Conservation (phyloP, 352 stramenopile species). For the Halophytophthora polymorphica region DNA sequence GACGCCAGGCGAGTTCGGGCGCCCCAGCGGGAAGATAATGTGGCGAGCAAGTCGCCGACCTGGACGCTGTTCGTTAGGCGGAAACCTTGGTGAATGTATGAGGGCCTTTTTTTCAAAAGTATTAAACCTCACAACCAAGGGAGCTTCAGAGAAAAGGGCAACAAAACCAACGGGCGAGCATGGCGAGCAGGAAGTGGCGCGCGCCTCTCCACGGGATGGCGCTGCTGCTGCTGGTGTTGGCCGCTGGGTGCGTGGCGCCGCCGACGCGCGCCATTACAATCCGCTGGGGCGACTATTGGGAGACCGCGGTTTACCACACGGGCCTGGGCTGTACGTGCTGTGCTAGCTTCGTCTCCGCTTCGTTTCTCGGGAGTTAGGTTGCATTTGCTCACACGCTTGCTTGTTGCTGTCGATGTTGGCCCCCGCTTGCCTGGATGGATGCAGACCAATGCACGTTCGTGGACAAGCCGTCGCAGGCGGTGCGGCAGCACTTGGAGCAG, state of each 20-base stretch:
- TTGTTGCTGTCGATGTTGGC: background rate
- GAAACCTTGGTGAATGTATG: no score
- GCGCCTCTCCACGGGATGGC: background rate
- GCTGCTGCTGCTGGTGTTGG: slow-evolving; percentile 17
- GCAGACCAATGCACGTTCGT: slow-evolving; percentile 73
- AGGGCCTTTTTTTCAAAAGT: no score
- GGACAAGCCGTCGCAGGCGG: slow-evolving; percentile 56
- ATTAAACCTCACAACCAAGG: no score
- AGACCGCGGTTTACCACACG: slow-evolving; percentile 42
- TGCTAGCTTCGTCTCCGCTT: background rate
- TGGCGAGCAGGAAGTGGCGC: no score
- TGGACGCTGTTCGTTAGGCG: no score
- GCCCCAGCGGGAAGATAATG: no score
- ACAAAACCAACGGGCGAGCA: no score
- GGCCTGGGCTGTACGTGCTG: slow-evolving; percentile 43
- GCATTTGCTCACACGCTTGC: background rate
- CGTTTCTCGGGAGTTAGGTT: background rate
- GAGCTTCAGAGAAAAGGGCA: no score
- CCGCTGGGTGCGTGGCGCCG: slow-evolving; percentile 3
- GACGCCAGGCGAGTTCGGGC: no score
- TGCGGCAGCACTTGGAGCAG: slow-evolving; percentile 46
- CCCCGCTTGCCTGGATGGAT: slow-evolving; percentile 3
- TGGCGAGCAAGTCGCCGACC: no score
- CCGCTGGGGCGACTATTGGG: slow-evolving; percentile 36
- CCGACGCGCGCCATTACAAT: slow-evolving; percentile 10